Evolutionary conservation across 805 yeast genomes (phyloP).

Genomic region (Candida stauntonica): DNA sequence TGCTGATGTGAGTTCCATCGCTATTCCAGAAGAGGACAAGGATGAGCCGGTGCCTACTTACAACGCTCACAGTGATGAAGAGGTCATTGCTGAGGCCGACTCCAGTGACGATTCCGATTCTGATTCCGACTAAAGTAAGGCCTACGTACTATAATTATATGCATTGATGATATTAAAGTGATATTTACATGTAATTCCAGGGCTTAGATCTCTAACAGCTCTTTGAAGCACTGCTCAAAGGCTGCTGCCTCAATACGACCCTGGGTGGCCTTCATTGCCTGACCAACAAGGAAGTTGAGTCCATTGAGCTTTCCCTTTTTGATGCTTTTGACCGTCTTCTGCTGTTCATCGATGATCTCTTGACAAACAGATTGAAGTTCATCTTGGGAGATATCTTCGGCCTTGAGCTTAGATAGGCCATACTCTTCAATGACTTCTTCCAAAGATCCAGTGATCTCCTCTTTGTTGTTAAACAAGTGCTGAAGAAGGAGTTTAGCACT

Average conservation of each 20-base stretch:
- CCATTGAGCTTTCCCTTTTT: constrained; percentile 48
- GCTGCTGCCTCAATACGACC: constrained; percentile 45
- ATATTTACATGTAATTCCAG: constrained; percentile 5
- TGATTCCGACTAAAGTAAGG: constrained; percentile 18
- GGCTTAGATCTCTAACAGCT: constrained; percentile 13
- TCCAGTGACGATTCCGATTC: constrained; percentile 27
- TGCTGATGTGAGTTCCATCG: constrained; percentile 30
- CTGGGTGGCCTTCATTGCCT: constrained; percentile 74
- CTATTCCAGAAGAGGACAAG: constrained; percentile 15
- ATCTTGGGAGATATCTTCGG: constrained; percentile 32
- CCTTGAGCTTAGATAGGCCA: constrained; percentile 39
- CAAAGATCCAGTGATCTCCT: constrained; percentile 34
- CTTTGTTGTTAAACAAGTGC: constrained; percentile 51
- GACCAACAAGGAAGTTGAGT: constrained; percentile 76
- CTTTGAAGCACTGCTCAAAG: constrained; percentile 33
- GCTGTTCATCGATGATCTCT: constrained; percentile 37
- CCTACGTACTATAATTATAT: constrained; percentile 1
- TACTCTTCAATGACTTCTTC: constrained; percentile 47
- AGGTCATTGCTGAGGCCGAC: constrained; percentile 26
- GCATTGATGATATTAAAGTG: background rate
- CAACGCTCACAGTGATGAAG: constrained; percentile 19
- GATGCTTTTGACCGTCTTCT: constrained; percentile 54
- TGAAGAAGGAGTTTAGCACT: constrained; percentile 64
- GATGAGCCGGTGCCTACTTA: constrained; percentile 19
- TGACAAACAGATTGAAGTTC: constrained; percentile 30